phyloP scores from a whole-genome alignment of 2,329 filamentous ascomycete genomes.

The Claviceps maximensis region DNA sequence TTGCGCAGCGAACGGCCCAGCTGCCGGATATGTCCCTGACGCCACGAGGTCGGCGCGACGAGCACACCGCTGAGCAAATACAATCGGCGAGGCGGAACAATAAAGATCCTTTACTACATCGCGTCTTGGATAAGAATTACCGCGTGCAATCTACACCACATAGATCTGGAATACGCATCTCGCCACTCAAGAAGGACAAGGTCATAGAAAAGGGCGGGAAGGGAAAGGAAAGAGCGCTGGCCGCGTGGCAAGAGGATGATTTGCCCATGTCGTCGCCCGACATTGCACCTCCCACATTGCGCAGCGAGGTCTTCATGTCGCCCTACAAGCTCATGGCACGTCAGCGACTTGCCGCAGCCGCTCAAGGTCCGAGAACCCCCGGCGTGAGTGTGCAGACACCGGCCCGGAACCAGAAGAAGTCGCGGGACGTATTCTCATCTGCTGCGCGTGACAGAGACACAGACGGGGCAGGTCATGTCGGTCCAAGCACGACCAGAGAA shows the following conservation, averaged over 20 bases:
- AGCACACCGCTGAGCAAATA: constrained; percentile 18
- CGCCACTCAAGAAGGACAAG: constrained; percentile 26
- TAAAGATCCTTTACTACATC: constrained; percentile 73
- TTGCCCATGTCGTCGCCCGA: constrained; percentile 62
- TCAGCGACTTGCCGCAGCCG: constrained; percentile 28
- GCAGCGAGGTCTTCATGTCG: constrained; percentile 75
- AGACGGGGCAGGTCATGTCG: not conserved
- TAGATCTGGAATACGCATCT: constrained; percentile 33
- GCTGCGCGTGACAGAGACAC: constrained; percentile 4
- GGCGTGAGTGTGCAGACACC: constrained; percentile 82
- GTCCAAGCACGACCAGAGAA: constrained; percentile 1
- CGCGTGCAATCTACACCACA: constrained; percentile 86
- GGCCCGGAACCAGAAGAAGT: constrained; percentile 28
- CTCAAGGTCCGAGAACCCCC: constrained; percentile 50
- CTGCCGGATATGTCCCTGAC: constrained; percentile 51
- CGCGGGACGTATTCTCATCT: constrained; percentile 34
- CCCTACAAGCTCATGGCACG: constrained; percentile 41
- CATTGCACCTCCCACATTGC: constrained; percentile 66
- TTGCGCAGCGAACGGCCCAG: constrained; percentile 38
- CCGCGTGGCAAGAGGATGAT: constrained; percentile 33
- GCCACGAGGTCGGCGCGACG: constrained; percentile 30
- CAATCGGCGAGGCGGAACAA: constrained; percentile 22
- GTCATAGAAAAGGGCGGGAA: constrained; percentile 17
- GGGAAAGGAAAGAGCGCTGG: constrained; percentile 11
- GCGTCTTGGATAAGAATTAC: constrained; percentile 90